Evolutionary conservation across 2,329 filamentous ascomycete genomes (phyloP).

Genomic region (Bipolaris victoriae): DNA sequence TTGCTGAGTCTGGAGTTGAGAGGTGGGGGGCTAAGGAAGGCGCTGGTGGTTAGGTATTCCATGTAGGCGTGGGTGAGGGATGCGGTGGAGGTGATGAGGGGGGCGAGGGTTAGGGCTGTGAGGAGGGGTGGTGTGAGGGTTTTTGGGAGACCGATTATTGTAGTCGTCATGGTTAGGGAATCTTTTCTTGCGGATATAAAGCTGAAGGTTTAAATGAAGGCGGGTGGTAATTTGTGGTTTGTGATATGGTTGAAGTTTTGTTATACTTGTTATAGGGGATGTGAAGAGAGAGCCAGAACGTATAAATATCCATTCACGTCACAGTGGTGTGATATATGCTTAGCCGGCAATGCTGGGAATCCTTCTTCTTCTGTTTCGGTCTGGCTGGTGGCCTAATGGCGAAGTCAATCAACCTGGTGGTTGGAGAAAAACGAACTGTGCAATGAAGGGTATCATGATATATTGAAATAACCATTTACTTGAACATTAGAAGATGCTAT

Average conservation of each 20-base stretch:
- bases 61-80: conserved; percentile 37
- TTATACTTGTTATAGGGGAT: too few species aligned
- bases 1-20: neutral
- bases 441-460: neutral
- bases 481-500: neutral
- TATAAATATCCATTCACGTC: neutral
- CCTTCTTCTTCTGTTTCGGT: neutral
- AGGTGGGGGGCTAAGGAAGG: conserved; percentile 28
- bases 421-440: neutral
- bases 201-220: neutral
- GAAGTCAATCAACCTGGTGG: neutral
- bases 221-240: neutral
- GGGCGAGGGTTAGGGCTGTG: conserved; percentile 29
- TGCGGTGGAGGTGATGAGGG: conserved; percentile 32
- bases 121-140: conserved; percentile 1
- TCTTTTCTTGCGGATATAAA: neutral
- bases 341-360: neutral
- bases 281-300: neutral
- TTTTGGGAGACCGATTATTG: neutral
- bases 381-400: neutral
- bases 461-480: neutral
- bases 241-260: too few species aligned
- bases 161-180: neutral
- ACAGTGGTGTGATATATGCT: neutral
- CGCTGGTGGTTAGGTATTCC: conserved; percentile 30